Evolutionary conservation across 805 yeast genomes (phyloP).

Genomic region (Wickerhamiella slavikovae): DNA sequence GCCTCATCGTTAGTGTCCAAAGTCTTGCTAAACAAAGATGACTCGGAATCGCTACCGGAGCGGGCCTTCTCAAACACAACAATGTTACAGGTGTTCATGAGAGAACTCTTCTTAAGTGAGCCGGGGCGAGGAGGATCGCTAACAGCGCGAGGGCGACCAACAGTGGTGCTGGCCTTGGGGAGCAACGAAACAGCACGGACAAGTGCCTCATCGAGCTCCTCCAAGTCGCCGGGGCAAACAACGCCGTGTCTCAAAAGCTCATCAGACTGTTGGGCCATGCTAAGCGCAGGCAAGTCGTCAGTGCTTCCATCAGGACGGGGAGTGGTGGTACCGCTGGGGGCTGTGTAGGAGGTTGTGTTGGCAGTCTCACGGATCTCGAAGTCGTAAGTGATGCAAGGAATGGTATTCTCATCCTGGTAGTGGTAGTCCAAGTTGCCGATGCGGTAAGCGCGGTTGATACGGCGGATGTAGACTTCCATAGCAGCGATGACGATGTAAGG

Average conservation of each 20-base stretch:
- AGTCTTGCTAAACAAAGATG: too few relatives aligned
- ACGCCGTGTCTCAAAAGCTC: conserved; percentile 27
- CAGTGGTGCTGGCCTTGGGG: conserved; percentile 25
- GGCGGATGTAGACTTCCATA: conserved; percentile 85
- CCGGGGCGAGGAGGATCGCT: conserved; percentile 13
- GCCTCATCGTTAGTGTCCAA: conserved; percentile 46
- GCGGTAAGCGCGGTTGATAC: conserved; percentile 92
- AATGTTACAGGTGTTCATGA: conserved; percentile 68
- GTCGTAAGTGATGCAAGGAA: conserved; percentile 54
- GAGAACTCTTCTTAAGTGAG: conserved; percentile 10
- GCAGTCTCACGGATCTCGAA: conserved; percentile 22
- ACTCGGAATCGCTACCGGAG: too few relatives aligned
- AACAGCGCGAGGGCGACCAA: conserved; percentile 23
- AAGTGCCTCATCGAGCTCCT: conserved; percentile 74
- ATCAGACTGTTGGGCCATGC: neutral
- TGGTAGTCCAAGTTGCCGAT: conserved; percentile 55
- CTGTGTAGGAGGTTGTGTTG: conserved; percentile 22
- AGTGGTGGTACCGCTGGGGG: conserved; percentile 6
- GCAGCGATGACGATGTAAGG: conserved; percentile 89
- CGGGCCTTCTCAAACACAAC: conserved; percentile 29
- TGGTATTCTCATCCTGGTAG: conserved; percentile 21
- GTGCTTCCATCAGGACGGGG: conserved; percentile 3
- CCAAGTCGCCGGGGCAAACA: conserved; percentile 32
- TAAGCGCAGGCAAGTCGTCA: conserved; percentile 1
- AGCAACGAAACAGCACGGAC: conserved; percentile 52